Percentiles rank a stretch among this genome's conserved stretches.
Evolutionary conservation across 225 moss, liverwort and hornwort species (phyloP).

Genomic region (Climacium dendroides): DNA sequence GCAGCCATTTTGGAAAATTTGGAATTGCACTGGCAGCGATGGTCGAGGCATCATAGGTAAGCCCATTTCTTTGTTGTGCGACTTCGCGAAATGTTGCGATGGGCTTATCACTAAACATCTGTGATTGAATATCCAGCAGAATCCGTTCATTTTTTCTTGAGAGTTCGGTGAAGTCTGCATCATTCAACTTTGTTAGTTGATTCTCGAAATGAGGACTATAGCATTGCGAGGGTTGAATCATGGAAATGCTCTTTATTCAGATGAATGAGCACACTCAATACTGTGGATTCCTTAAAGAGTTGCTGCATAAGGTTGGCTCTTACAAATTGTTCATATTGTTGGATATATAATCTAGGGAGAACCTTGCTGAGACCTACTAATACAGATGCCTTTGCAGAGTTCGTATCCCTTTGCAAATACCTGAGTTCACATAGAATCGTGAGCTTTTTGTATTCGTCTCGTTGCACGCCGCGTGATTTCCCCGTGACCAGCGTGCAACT

Average conservation of each 20-base stretch:
- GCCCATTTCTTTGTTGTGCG: not conserved
- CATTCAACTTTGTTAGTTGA: not conserved
- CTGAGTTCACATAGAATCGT: not conserved
- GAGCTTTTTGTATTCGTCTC: not conserved
- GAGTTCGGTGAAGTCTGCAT: not conserved
- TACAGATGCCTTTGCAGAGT: not conserved
- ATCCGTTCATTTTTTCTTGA: not conserved
- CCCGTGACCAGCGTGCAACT: too few species aligned
- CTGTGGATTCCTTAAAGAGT: not conserved
- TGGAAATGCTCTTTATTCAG: not conserved
- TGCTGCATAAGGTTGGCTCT: not conserved
- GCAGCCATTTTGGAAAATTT: slow-evolving; percentile 84
- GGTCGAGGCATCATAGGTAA: slow-evolving; percentile 73
- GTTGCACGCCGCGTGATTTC: not conserved
- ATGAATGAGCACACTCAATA: not conserved
- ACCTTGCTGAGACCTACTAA: not conserved
- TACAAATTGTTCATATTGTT: not conserved
- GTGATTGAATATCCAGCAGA: not conserved
- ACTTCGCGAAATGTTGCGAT: not conserved
- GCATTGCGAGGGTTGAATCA: not conserved
- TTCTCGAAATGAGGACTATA: not conserved
- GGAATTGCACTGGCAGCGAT: slow-evolving; percentile 76
- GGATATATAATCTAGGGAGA: too few species aligned
- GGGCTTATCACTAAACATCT: not conserved
- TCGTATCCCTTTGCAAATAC: not conserved